A percentile compares a stretch with the other conserved stretches of the same genome.
phyloP scores from a whole-genome alignment of 805 yeast genomes.

The Kodamaea kaohsiungensis region DNA sequence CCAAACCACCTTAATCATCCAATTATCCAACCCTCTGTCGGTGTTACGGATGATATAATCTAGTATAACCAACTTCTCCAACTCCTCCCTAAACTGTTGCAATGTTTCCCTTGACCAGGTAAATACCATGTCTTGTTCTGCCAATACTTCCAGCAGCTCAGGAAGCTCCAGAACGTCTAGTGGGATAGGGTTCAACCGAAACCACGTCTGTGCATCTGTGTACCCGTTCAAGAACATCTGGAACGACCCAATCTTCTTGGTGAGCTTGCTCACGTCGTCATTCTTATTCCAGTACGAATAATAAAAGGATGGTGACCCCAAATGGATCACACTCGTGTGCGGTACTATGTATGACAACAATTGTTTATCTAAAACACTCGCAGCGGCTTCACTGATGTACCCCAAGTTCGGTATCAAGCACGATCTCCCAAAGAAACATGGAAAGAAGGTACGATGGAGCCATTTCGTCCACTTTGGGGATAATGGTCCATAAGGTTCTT shows the following conservation, averaged over 20 bases:
- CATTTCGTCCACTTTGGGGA: conserved; percentile 82
- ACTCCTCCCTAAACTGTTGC: conserved; percentile 55
- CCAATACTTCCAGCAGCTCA: conserved; percentile 5
- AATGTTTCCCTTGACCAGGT: conserved; percentile 55
- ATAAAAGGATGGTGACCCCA: conserved; percentile 52
- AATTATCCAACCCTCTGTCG: conserved; percentile 72
- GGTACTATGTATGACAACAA: conserved; percentile 64
- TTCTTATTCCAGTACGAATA: conserved; percentile 50
- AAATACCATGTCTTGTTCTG: conserved; percentile 25
- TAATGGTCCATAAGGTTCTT: conserved; percentile 77
- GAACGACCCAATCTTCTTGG: conserved; percentile 62
- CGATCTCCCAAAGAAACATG: conserved; percentile 74
- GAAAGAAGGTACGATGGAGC: conserved; percentile 72
- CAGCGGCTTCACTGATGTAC: conserved; percentile 71
- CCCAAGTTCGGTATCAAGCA: conserved; percentile 74
- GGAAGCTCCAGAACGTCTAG: conserved; percentile 20
- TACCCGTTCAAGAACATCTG: conserved; percentile 64
- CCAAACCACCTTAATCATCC: conserved; percentile 71
- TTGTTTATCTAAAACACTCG: conserved; percentile 63
- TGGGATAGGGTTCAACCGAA: conserved; percentile 58
- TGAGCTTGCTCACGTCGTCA: conserved; percentile 27
- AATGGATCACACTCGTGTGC: conserved; percentile 55
- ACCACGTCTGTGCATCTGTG: conserved; percentile 60
- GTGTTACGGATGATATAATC: conserved; percentile 77
- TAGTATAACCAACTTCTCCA: conserved; percentile 68